Conservation (phyloP, 176 grass and related monocot species). For the Raddia guianensis region DNA sequence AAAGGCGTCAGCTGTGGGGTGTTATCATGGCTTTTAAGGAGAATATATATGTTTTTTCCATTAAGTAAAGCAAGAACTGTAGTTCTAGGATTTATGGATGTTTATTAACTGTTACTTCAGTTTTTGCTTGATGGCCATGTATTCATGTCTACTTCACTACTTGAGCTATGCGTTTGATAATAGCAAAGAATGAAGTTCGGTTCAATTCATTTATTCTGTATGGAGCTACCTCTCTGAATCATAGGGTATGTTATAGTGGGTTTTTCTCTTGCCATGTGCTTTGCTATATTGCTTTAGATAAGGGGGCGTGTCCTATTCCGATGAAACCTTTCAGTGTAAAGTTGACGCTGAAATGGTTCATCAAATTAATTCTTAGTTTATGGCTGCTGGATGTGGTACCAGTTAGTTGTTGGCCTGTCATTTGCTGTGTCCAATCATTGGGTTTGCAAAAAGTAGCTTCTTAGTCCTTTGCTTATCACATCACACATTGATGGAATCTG, state of each 20-base stretch:
- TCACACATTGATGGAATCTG: conserved; percentile 26
- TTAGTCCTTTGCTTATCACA: background rate
- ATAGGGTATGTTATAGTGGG: background rate
- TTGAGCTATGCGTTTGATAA: background rate
- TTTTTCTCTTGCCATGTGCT: background rate
- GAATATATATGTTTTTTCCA: background rate
- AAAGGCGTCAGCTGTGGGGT: background rate
- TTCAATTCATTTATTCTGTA: background rate
- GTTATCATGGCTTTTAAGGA: conserved; percentile 15
- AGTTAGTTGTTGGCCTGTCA: conserved; percentile 6
- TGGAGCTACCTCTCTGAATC: background rate
- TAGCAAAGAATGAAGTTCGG: background rate
- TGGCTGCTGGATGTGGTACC: background rate
- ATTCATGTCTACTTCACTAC: background rate
- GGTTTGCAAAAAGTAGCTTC: background rate
- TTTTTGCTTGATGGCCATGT: conserved; percentile 4
- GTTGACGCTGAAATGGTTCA: conserved; percentile 25
- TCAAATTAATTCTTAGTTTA: conserved; percentile 16
- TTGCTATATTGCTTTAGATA: background rate
- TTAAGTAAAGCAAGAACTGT: background rate
- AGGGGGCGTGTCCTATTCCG: background rate
- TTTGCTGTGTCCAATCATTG: background rate
- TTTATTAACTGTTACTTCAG: background rate
- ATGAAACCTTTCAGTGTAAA: background rate
- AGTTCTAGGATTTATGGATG: background rate